Conservation (phyloP, 768 basidiomycete species). For the Gymnopilus junonius region DNA sequence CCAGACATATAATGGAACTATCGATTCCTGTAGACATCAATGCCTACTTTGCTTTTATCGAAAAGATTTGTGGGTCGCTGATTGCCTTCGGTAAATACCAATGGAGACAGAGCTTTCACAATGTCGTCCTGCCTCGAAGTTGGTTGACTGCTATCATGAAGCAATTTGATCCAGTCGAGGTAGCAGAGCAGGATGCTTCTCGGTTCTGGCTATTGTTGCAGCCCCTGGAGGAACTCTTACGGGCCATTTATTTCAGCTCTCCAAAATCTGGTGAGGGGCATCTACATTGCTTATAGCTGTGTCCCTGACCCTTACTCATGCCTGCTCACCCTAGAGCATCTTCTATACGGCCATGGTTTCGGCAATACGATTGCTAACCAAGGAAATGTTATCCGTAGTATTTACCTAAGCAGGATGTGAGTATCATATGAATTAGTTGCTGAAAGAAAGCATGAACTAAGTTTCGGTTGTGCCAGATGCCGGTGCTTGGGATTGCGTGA, state of each 20-base stretch:
- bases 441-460: not conserved
- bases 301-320: not conserved
- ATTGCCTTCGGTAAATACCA: constrained; percentile 38
- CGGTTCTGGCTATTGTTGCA: constrained; percentile 10
- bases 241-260: constrained; percentile 7
- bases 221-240: constrained; percentile 11
- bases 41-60: constrained; percentile 56
- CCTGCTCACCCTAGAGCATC: constrained; percentile 2
- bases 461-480: constrained; percentile 10
- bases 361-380: not conserved
- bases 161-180: constrained; percentile 12
- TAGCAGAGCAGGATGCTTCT: not conserved
- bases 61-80: constrained; percentile 47
- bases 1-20: constrained; percentile 48
- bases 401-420: constrained; percentile 20
- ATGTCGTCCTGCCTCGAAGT: constrained; percentile 54
- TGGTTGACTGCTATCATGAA: constrained; percentile 44
- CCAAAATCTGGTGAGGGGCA: not conserved
- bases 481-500: constrained; percentile 21
- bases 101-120: constrained; percentile 36
- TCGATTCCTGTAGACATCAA: constrained; percentile 45
- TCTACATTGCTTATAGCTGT: not conserved
- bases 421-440: not conserved
- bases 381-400: not conserved
- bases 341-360: not conserved